Percentiles rank a stretch among this genome's conserved stretches.
phyloP scores from a whole-genome alignment of 805 yeast genomes.

The Blastobotrys attinorum region DNA sequence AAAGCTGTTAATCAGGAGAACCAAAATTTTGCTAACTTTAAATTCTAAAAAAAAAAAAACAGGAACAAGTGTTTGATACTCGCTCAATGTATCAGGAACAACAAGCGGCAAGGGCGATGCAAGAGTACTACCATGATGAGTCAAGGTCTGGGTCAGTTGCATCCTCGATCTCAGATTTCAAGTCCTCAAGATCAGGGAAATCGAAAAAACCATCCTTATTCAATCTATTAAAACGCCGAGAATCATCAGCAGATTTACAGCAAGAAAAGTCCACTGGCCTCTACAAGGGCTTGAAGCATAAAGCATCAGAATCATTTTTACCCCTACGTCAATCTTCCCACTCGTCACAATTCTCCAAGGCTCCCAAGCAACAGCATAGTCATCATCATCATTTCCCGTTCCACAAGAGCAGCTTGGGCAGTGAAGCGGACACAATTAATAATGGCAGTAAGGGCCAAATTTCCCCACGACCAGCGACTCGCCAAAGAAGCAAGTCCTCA shows the following conservation, averaged over 20 bases:
- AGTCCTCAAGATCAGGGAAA: conserved; percentile 1
- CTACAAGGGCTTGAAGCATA: conserved; percentile 4
- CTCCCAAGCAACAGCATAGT: background rate
- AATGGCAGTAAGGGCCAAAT: background rate
- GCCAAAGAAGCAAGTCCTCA: background rate
- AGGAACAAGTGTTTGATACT: conserved; percentile 17
- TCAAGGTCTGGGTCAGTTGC: conserved; percentile 15
- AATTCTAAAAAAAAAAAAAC: background rate
- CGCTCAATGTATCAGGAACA: conserved; percentile 10
- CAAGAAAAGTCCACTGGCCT: background rate
- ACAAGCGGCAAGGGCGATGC: background rate
- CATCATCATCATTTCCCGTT: background rate
- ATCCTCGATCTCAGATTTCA: conserved; percentile 9
- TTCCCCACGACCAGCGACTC: background rate
- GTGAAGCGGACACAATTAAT: background rate
- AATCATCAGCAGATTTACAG: conserved; percentile 12
- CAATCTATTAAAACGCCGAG: conserved; percentile 16
- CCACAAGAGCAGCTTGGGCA: background rate
- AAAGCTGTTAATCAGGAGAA: no score
- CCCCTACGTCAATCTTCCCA: conserved; percentile 2
- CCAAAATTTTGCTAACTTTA: no score
- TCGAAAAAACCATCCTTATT: conserved; percentile 13
- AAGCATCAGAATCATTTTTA: conserved; percentile 7
- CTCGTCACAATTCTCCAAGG: background rate
- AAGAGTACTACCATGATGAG: conserved; percentile 3